These are phyloP conservation scores for Gracilaria caudata DNA, from an alignment of 23 red algal species.

Conservation along the genomic window DNA sequence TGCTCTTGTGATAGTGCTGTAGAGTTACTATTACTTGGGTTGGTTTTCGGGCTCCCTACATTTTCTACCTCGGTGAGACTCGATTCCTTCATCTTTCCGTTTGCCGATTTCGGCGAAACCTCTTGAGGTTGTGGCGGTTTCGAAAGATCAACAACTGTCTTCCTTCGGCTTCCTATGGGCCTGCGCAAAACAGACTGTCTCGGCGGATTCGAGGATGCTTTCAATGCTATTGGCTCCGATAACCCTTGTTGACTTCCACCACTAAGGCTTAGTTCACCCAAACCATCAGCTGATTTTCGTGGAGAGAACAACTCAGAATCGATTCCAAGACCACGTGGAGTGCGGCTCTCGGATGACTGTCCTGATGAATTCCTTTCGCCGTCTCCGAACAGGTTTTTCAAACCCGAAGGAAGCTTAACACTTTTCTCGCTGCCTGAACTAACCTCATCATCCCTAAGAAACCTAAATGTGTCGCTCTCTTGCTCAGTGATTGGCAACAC, in stretches of 20 bases:
- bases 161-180: constrained; percentile 12
- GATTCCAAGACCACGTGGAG: no score
- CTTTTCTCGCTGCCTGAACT: constrained; percentile 4
- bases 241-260: background rate
- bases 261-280: background rate
- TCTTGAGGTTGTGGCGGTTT: background rate
- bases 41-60: background rate
- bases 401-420: background rate
- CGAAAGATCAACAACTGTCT: constrained; percentile 10
- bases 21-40: background rate
- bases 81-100: background rate
- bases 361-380: background rate
- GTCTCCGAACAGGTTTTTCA: constrained; percentile 5
- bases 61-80: background rate
- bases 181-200: background rate
- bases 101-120: background rate
- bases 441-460: constrained; percentile 12
- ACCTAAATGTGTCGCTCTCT: background rate
- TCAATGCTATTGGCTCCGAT: background rate
- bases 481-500: background rate
- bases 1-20: background rate
- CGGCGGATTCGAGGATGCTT: background rate
- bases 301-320: constrained; percentile 20
- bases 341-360: background rate
- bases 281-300: background rate